These are phyloP conservation scores for Puccinellia tenuiflora DNA, from an alignment of 176 grass and related monocot species.

Conservation along the genomic window DNA sequence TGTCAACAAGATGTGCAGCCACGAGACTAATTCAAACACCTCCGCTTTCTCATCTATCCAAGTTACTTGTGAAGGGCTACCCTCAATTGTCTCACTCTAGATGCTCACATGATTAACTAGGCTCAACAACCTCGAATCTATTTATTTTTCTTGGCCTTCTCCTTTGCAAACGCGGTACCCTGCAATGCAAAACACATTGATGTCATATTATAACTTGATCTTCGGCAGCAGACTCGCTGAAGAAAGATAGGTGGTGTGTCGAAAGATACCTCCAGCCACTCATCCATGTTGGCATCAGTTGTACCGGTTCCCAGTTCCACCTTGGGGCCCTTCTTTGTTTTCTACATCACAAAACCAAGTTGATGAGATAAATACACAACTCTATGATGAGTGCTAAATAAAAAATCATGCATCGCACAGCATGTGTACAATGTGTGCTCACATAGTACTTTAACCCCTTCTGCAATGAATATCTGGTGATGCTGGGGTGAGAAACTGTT, in stretches of 20 bases:
- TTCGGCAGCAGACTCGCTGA: neutral
- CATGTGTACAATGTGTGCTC: neutral
- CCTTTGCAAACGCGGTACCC: conserved; percentile 67
- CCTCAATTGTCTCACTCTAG: conserved; percentile 37
- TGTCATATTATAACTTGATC: neutral
- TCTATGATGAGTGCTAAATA: too few relatives aligned
- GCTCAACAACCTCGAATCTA: conserved; percentile 23
- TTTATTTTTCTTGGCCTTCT: conserved; percentile 60
- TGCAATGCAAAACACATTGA: conserved; percentile 9
- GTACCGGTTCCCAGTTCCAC: conserved; percentile 82
- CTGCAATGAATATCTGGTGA: neutral
- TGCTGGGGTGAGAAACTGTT: neutral
- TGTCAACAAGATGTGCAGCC: conserved; percentile 29
- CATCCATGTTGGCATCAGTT: conserved; percentile 77
- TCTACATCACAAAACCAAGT: conserved; percentile 35
- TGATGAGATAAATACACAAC: neutral
- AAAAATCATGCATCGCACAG: neutral
- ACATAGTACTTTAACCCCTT: neutral
- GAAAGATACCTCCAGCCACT: conserved; percentile 80
- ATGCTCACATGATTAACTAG: conserved; percentile 32
- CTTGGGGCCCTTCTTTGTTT: conserved; percentile 86
- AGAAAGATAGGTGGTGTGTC: neutral
- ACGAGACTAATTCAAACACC: conserved; percentile 33
- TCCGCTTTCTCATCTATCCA: conserved; percentile 31
- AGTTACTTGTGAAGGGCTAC: conserved; percentile 32